Base-by-base conservation (phyloP, 1,284 basidiomycete species). In the Pascua guehoae region DNA sequence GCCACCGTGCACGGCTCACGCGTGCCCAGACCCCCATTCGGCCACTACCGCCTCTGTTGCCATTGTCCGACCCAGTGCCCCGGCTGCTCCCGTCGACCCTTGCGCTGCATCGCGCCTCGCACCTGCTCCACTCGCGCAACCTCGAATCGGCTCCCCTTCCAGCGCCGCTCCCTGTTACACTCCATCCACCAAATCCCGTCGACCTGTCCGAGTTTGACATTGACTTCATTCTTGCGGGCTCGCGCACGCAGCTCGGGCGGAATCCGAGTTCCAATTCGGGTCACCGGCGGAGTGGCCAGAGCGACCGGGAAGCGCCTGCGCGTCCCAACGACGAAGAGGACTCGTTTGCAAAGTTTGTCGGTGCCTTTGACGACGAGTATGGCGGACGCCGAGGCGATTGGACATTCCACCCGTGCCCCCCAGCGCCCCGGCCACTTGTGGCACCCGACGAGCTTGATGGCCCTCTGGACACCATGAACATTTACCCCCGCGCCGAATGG, bases 171-270 rank as follows among this genome's bases (percentile, higher is more conserved):
- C 73, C 75, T 5, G 68, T 73, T 8, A 73, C 74, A 9, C 64
- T 77, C 8, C 76, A 78, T 53, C 76, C 76, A 15, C 76, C 76
- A 17, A 68, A 69, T 14, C 72, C 77, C 1, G 71, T 78, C 51
- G 76, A 77, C 56, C 64, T 78, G n/a, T 70, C 76, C 37, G 77
- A 77, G 52, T 78, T 79, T 61, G 78, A 79, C 61, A 74, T 79
- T 32, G 77, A 78, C 58, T 79, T 78, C 56, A 79, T 79, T 61
- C 72, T 79, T 17, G 70, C 75, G 32, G 76, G 74, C 1, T 74
- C 75, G 1, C 64, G 61, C 47, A 55, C 71, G 0, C 69, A 75
- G 41, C 64, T 75, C 4, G 73, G 72, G 15, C 53, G 57, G 12
- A 15, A 41, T 12, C 47, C 45, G 24, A 51, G 57, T 43, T 49